Evolutionary conservation across 495 filamentous ascomycete species (phyloP).

Genomic region (Daldinia loculata): DNA sequence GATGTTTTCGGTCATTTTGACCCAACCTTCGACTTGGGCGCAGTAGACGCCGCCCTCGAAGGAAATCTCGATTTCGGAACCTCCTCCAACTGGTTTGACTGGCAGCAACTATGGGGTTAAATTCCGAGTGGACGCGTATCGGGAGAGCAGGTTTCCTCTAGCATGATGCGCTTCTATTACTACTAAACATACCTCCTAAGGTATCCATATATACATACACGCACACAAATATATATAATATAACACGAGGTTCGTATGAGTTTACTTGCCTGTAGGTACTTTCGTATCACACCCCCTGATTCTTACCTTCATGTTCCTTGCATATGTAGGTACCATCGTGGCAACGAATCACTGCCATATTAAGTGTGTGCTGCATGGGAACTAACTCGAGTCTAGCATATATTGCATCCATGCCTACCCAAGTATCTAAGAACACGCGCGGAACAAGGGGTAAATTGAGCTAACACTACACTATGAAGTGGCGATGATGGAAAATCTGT

Average conservation of each 20-base stretch:
- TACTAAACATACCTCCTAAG: background rate
- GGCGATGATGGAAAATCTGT: background rate
- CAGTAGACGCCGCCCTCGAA: slow-evolving; percentile 53
- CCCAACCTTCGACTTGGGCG: slow-evolving; percentile 53
- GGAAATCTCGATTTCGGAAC: slow-evolving; percentile 53
- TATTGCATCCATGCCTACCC: background rate
- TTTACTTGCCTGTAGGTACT: background rate
- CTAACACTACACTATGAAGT: background rate
- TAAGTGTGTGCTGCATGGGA: background rate
- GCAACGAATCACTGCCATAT: background rate
- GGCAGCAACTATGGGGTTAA: slow-evolving; percentile 46
- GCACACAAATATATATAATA: background rate
- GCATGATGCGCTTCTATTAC: background rate
- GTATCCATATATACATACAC: background rate
- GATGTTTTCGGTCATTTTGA: slow-evolving; percentile 58
- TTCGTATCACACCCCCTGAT: too few relatives aligned
- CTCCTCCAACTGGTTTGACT: slow-evolving; percentile 50
- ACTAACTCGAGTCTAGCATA: background rate
- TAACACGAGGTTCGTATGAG: background rate
- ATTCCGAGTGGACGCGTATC: background rate
- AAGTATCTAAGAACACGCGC: background rate
- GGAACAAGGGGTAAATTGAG: background rate
- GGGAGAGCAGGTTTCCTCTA: background rate
- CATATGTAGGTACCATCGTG: background rate
- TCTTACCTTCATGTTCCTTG: too few relatives aligned